Base-by-base conservation (phyloP, 2,329 filamentous ascomycete species). In the Orbilia brochopaga region DNA sequence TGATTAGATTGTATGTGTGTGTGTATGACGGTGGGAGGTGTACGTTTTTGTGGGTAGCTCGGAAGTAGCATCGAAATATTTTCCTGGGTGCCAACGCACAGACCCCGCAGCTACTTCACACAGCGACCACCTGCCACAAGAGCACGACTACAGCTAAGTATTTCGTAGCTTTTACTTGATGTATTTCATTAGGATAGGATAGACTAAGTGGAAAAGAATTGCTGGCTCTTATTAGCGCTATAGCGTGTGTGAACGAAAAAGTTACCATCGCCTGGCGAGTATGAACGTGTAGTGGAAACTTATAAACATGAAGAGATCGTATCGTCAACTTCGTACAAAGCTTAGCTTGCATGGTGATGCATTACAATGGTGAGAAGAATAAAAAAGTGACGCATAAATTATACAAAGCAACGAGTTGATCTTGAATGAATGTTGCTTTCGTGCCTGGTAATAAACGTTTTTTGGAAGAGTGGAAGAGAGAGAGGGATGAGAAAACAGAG, bases 311-410 rank as follows among this genome's bases (percentile, higher is more conserved):
- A 72, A 72, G 64, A 51, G 53, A 70, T 64, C 66, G 44, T 48
- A 48, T 65, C 67, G 62, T 72, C 60, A 72, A 60, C 60, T 72
- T 48, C 67, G 67, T 72, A 72, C 67, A 72, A 72, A 72, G 67
- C 67, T 72, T 60, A 65, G 60, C 60, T 63, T 61, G 67, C 67
- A 72, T 72, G 59, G 61, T 70, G 66, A 48, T 50, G 57, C 57
- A 70, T 70, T 70, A 70, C 37, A 42, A 42, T n/a, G 37, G 13
- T 32, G 27, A 32, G 8, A 8, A 42, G 13, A 13, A 17, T 6
- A 55, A 61, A 65, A 59, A 53, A 35, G 42, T 32, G 37, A n/a
- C 6, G 51, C 54, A 51, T 7, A 40, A 48, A 46, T 54, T 59
- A 59, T 66, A 59, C 54, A 40, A 54, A 37, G 52, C 51, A 27